Evolutionary conservation across 2,329 filamentous ascomycete species (phyloP).

Genomic region (Apiospora saccharicola): DNA sequence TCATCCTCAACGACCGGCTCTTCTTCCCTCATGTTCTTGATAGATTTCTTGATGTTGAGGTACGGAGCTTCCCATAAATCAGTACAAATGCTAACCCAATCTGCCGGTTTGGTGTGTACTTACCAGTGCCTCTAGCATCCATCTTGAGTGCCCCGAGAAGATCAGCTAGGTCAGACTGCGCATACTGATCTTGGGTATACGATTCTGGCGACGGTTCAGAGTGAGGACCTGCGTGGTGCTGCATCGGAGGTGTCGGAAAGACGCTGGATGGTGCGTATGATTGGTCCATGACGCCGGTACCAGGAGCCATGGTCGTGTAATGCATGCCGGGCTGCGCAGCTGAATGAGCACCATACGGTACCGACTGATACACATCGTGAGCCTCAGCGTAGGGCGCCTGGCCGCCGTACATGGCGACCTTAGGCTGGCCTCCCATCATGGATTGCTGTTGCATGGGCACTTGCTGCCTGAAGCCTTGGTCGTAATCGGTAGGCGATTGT

Average conservation of each 20-base stretch:
- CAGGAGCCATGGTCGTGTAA: slow-evolving; percentile 60
- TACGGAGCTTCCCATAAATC: slow-evolving; percentile 73
- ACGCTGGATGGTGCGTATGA: slow-evolving; percentile 57
- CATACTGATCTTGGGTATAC: slow-evolving; percentile 69
- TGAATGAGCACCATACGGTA: slow-evolving; percentile 56
- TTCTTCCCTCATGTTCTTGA: slow-evolving; percentile 57
- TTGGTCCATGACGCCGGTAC: slow-evolving; percentile 59
- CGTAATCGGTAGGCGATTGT: slow-evolving; percentile 52
- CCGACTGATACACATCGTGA: slow-evolving; percentile 53
- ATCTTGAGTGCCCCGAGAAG: slow-evolving; percentile 87
- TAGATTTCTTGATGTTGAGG: slow-evolving; percentile 67
- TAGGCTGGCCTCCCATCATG: slow-evolving; percentile 51
- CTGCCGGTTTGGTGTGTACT: slow-evolving; percentile 38
- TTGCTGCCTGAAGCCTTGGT: slow-evolving; percentile 58
- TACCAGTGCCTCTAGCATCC: slow-evolving; percentile 85
- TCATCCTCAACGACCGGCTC: slow-evolving; percentile 71
- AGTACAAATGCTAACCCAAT: slow-evolving; percentile 12
- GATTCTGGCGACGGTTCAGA: slow-evolving; percentile 52
- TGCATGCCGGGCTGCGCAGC: slow-evolving; percentile 56
- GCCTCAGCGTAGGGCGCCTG: slow-evolving; percentile 58
- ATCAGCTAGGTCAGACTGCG: slow-evolving; percentile 76
- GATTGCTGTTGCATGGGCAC: slow-evolving; percentile 58
- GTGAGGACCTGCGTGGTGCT: slow-evolving; percentile 48
- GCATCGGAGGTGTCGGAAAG: slow-evolving; percentile 61
- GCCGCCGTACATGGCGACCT: slow-evolving; percentile 56